Base-by-base conservation (phyloP, 495 filamentous ascomycete species). In the Penicillium diatomitis region DNA sequence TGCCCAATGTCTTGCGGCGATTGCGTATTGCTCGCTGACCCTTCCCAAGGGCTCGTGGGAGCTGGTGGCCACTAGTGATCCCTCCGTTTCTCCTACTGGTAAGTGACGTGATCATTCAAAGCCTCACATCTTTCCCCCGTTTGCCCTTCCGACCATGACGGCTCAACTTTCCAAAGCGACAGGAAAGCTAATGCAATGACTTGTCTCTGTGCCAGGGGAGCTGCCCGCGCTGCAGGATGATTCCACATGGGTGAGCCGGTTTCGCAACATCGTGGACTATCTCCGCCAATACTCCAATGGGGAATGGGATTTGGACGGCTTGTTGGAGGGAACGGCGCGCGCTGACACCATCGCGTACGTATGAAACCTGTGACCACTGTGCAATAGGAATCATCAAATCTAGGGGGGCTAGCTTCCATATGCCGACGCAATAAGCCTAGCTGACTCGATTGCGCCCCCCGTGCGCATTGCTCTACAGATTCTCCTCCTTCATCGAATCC, bases 1-100 rank as follows among this genome's bases (percentile, higher is more conserved):
- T 49, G 75, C 92, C 44, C 86, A 94, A 76, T 96, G 86, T 54
- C 77, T 90, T 38, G 85, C 87, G 9, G 71, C 83, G 36, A 82
- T 91, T 48, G 77, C 87, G 35, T 90, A 85, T 58, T 72, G 89
- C 33, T 73, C 77, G 8, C 65, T 79, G 48, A 68, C 72, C 42
- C 61, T 85, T 7, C 76, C 77, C 29, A 63, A 66, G 52, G 71
- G 77, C 38, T 65, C 77, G 49, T 98, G 90, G 88, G 72, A 74
- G 46, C 73, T 96, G 33, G 70, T 96, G 52, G 78, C 85, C 48
- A 85, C 78, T 60, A 85, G 85, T 66, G 83, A 88, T 64, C 79
- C 84, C 43, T 79, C 81, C 10, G 70, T 87, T 47, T 85, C 84
- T 59, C 86, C 89, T 50, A 86, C 78, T 48, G 75, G 90, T 94